Conservation (phyloP, 179 eudicot species). For the Spinacia oleracea region DNA sequence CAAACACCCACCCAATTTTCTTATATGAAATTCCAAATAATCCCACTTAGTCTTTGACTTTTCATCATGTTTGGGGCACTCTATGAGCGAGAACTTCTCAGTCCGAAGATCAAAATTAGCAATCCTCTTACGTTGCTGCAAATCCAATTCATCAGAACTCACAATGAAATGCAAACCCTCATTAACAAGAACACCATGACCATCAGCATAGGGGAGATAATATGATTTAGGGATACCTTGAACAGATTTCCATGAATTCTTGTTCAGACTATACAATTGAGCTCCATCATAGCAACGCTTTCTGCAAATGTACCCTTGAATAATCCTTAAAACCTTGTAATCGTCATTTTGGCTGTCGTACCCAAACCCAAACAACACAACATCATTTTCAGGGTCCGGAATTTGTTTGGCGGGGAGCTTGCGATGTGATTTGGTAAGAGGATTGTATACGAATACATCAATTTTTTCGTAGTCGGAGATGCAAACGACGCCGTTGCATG, state of each 20-base stretch:
- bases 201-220: slow-evolving; percentile 7
- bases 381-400: neutral
- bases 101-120: slow-evolving; percentile 14
- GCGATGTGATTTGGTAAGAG: no score
- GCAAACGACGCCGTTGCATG: no score
- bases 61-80: neutral
- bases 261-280: slow-evolving; percentile 18
- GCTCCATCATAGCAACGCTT: slow-evolving; percentile 1
- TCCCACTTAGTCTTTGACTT: no score
- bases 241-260: slow-evolving; percentile 15
- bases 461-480: no score
- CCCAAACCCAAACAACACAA: slow-evolving; percentile 4
- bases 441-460: no score
- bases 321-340: no score
- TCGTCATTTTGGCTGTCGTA: neutral
- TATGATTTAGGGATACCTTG: neutral
- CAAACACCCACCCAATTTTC: no score
- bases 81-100: slow-evolving; percentile 17
- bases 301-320: slow-evolving; percentile 1
- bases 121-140: neutral
- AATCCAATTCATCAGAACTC: neutral
- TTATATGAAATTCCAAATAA: no score
- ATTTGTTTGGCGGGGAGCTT: no score
- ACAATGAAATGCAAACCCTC: slow-evolving; percentile 19
- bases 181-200: slow-evolving; percentile 19